Conservation (phyloP, 192 early-diverging fungal genomes). For the Linnemannia hyalina region DNA sequence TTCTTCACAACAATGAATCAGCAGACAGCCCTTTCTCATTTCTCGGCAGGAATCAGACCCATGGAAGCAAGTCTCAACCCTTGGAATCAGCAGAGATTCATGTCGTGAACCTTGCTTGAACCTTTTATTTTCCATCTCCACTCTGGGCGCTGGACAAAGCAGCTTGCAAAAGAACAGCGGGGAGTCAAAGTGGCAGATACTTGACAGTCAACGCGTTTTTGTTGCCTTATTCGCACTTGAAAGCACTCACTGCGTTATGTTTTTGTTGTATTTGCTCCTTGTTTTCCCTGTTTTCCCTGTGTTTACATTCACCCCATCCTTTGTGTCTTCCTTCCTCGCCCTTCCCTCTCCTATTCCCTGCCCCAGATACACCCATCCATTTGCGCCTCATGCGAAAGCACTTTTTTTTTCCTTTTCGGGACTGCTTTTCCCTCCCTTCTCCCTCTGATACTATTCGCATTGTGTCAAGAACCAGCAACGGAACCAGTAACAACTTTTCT, state of each 20-base stretch:
- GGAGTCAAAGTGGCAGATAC: not conserved
- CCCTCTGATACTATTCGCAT: not conserved
- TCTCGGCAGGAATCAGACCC: not conserved
- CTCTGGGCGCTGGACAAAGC: not conserved
- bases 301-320: not conserved
- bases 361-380: not conserved
- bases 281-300: not conserved
- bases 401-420: not conserved
- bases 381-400: not conserved
- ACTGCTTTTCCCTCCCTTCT: not conserved
- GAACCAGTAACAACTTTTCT: not conserved
- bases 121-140: not conserved
- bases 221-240: not conserved
- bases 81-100: not conserved
- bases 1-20: not conserved
- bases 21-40: not conserved
- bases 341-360: not conserved
- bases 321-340: not conserved
- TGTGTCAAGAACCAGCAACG: not conserved
- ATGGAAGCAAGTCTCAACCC: not conserved
- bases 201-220: not conserved
- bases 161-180: not conserved
- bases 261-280: not conserved
- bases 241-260: not conserved
- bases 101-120: constrained; percentile 1